Percentiles rank a stretch among this genome's conserved stretches.
These are phyloP conservation scores for Tritrichomonas foetus DNA, from an alignment of 208 protist species.

Conservation along the genomic window DNA sequence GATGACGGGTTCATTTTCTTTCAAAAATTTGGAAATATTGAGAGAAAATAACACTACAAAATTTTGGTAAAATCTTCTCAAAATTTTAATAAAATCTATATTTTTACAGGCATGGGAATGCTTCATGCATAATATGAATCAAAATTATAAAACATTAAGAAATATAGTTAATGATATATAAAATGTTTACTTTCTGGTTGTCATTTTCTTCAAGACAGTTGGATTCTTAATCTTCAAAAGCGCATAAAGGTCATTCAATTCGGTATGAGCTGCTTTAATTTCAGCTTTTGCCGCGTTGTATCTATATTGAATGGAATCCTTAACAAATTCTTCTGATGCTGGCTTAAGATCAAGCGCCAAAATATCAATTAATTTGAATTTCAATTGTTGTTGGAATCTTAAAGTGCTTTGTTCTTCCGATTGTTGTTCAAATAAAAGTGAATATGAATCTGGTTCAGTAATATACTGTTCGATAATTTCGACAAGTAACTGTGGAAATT, in stretches of 20 bases:
- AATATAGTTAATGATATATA: too few species aligned
- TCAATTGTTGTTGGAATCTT: background rate
- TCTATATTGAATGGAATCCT: background rate
- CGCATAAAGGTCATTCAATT: background rate
- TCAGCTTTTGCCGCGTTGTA: background rate
- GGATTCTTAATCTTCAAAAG: background rate
- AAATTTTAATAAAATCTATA: too few species aligned
- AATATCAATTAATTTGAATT: background rate
- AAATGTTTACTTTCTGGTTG: too few species aligned
- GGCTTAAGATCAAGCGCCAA: background rate
- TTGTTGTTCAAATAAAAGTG: too few species aligned
- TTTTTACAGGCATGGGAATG: too few species aligned
- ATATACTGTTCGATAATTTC: background rate
- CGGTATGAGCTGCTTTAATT: background rate
- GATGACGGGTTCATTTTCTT: too few species aligned
- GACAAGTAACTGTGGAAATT: background rate
- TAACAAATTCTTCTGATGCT: background rate
- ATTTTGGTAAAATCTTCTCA: too few species aligned
- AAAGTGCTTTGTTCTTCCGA: background rate
- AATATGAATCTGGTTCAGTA: too few species aligned
- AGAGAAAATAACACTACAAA: too few species aligned
- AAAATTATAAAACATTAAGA: too few species aligned
- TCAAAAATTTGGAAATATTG: too few species aligned
- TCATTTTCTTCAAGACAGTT: background rate
- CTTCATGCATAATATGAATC: too few species aligned